Evolutionary conservation across 257 asterid species (phyloP).

Genomic region (Henckelia pumila): DNA sequence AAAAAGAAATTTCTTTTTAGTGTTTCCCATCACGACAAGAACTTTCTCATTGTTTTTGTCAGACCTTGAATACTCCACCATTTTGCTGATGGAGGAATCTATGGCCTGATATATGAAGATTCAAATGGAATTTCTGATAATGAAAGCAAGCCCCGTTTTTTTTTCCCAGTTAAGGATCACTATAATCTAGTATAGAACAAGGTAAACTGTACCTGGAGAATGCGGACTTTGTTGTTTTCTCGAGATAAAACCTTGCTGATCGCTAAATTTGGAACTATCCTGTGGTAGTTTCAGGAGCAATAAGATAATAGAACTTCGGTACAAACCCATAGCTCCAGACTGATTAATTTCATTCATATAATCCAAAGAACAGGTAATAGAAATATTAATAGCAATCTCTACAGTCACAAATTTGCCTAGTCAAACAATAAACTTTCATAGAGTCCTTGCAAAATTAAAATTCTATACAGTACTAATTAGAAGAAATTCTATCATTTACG

Average conservation of each 20-base stretch:
- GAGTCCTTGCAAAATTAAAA: conserved; percentile 1
- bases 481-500: conserved; percentile 19
- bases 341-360: not conserved
- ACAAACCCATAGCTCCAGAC: not conserved
- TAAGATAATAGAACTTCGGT: not conserved
- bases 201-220: conserved; percentile 66
- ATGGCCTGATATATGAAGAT: no score
- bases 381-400: not conserved
- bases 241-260: conserved; percentile 90
- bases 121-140: no score
- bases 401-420: conserved; percentile 5
- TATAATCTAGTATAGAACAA: not conserved
- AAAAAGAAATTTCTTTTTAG: no score
- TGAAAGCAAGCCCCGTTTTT: no score
- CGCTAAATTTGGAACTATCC: conserved; percentile 95
- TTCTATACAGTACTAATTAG: not conserved
- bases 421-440: conserved; percentile 12
- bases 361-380: not conserved
- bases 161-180: conserved; percentile 7
- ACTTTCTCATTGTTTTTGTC: no score
- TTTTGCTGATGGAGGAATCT: no score
- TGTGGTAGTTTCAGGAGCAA: conserved; percentile 39
- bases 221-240: conserved; percentile 86
- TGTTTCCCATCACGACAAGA: no score
- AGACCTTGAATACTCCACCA: no score